Conservation (phyloP, 768 basidiomycete genomes). For the Phlegmacium glaucopus region DNA sequence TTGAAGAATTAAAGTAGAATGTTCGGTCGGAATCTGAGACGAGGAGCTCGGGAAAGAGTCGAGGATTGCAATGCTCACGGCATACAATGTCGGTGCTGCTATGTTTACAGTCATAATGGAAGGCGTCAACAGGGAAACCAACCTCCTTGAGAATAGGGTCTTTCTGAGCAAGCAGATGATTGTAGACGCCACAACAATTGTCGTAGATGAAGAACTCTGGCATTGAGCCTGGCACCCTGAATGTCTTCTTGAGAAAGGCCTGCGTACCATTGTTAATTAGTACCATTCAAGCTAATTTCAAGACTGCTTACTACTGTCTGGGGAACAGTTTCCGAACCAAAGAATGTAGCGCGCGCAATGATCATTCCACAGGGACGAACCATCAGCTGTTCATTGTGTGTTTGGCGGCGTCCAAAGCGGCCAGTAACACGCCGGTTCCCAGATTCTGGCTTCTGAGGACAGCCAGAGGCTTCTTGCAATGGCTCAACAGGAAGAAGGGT, state of each 20-base stretch:
- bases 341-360: constrained; percentile 23
- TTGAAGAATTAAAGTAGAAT: constrained; percentile 32
- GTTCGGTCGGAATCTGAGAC: constrained; percentile 14
- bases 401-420: constrained; percentile 23
- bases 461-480: constrained; percentile 6
- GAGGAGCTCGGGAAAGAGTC: constrained; percentile 15
- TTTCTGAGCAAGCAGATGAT: constrained; percentile 4
- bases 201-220: constrained; percentile 22
- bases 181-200: constrained; percentile 19
- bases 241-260: constrained; percentile 17
- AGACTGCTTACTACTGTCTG: constrained; percentile 16
- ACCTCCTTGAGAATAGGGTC: constrained; percentile 16
- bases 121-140: constrained; percentile 22
- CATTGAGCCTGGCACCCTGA: constrained; percentile 13
- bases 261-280: constrained; percentile 1
- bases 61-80: constrained; percentile 23
- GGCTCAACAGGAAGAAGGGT: no score
- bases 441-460: constrained; percentile 6
- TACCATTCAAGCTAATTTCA: background rate
- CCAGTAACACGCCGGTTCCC: constrained; percentile 20
- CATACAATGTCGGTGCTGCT: constrained; percentile 20
- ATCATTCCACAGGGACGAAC: constrained; percentile 26
- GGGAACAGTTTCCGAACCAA: constrained; percentile 22
- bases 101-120: constrained; percentile 26
- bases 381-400: constrained; percentile 28